These are phyloP conservation scores for Backusella liffmaniae DNA, from an alignment of 192 early-diverging fungal species.

Conservation along the genomic window DNA sequence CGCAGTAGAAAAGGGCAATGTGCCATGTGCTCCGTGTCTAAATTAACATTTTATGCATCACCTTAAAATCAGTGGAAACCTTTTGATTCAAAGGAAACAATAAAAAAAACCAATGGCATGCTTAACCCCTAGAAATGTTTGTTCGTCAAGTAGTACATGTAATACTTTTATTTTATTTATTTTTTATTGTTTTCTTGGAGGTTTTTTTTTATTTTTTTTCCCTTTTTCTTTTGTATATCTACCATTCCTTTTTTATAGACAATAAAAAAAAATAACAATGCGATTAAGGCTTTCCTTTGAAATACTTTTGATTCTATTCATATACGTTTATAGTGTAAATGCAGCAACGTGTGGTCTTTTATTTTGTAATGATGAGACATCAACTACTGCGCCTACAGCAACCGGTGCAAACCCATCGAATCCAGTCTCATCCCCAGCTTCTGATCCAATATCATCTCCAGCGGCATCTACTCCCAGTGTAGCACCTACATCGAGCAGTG, in stretches of 20 bases:
- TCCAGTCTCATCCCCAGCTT: background rate
- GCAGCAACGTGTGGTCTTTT: background rate
- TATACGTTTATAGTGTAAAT: background rate
- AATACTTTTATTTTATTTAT: constrained; percentile 7
- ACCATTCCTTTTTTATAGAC: constrained; percentile 1
- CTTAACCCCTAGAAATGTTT: background rate
- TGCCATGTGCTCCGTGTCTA: background rate
- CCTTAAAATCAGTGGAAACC: background rate
- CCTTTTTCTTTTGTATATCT: background rate
- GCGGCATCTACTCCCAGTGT: background rate
- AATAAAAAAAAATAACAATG: background rate
- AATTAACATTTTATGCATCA: constrained; percentile 9
- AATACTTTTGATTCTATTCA: background rate
- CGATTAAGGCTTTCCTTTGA: background rate
- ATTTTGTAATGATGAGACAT: background rate
- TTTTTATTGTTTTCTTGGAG: background rate
- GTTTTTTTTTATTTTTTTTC: background rate
- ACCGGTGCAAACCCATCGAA: background rate
- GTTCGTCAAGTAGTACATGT: background rate
- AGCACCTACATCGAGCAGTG: background rate
- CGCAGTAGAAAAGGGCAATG: background rate
- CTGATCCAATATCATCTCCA: background rate
- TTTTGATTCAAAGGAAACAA: background rate
- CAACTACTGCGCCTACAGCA: background rate
- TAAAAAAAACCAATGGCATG: constrained; percentile 3